Conservation (phyloP, 1,284 basidiomycete genomes). For the Ceratobasidium sp. region DNA sequence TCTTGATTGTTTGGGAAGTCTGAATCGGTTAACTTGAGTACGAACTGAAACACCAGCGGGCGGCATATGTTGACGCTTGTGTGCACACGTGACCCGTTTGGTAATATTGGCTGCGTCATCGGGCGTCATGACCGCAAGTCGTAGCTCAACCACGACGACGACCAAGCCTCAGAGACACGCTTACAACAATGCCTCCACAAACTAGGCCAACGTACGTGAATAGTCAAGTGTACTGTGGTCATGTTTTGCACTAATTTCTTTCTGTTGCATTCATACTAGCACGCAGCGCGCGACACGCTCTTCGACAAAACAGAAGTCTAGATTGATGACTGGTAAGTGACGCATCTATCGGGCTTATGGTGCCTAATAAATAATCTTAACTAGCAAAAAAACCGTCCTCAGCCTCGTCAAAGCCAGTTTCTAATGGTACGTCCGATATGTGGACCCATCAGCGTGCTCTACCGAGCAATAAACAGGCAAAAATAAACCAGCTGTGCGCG, state of each 20-base stretch:
- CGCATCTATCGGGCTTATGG: no score
- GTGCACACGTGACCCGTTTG: no score
- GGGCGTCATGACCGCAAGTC: no score
- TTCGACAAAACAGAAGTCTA: background rate
- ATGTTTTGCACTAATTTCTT: background rate
- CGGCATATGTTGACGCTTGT: no score
- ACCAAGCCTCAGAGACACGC: no score
- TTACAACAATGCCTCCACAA: conserved; percentile 2
- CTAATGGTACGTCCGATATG: background rate
- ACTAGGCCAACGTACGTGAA: background rate
- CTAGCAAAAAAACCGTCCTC: no score
- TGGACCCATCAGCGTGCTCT: background rate
- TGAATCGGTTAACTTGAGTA: no score
- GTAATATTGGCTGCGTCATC: no score
- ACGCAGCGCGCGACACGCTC: conserved; percentile 2
- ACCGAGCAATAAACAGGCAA: background rate
- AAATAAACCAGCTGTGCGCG: background rate
- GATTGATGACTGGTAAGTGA: background rate
- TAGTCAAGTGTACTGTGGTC: background rate
- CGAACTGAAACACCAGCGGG: no score
- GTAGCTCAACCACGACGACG: no score
- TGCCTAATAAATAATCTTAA: background rate
- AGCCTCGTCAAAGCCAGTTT: background rate
- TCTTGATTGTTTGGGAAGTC: no score
- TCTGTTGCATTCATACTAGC: background rate